A percentile compares a stretch with the other conserved stretches of the same genome.
These are phyloP conservation scores for Rhazya stricta DNA, from an alignment of 257 asterid genomes.

Conservation along the genomic window DNA sequence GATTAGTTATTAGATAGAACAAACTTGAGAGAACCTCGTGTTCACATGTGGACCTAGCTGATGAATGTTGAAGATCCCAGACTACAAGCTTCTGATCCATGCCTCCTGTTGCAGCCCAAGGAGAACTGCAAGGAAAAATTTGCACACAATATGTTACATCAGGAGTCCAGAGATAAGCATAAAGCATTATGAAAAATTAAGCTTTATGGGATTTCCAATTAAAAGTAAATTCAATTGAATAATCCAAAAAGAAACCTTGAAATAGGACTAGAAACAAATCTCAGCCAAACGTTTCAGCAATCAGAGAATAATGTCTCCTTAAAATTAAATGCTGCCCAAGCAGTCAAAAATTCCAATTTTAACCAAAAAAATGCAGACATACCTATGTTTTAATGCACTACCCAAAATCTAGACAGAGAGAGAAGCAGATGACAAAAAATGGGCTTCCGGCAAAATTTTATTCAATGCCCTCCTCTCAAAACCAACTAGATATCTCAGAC, in stretches of 20 bases:
- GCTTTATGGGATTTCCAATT: neutral
- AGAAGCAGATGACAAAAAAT: too few species aligned
- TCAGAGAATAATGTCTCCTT: neutral
- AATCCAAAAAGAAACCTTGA: neutral
- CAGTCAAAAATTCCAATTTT: neutral
- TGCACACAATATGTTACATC: neutral
- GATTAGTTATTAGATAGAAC: neutral
- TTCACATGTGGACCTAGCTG: constrained; percentile 75
- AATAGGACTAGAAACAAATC: neutral
- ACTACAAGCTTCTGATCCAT: constrained; percentile 78
- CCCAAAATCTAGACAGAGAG: neutral
- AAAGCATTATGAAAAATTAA: neutral
- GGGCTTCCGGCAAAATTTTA: too few species aligned
- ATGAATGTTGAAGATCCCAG: constrained; percentile 67
- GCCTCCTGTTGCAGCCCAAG: constrained; percentile 84
- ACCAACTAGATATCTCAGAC: neutral
- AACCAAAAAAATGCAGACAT: neutral
- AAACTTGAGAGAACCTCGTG: constrained; percentile 59
- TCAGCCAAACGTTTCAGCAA: neutral
- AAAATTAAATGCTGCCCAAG: too few species aligned
- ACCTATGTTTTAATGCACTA: neutral
- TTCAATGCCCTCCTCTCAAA: too few species aligned
- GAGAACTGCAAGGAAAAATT: constrained; percentile 39
- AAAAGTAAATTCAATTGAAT: neutral
- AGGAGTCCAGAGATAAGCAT: neutral